These are phyloP conservation scores for Cladosporium austrohemisphaericum DNA, from an alignment of 2,329 filamentous ascomycete genomes.

Conservation along the genomic window DNA sequence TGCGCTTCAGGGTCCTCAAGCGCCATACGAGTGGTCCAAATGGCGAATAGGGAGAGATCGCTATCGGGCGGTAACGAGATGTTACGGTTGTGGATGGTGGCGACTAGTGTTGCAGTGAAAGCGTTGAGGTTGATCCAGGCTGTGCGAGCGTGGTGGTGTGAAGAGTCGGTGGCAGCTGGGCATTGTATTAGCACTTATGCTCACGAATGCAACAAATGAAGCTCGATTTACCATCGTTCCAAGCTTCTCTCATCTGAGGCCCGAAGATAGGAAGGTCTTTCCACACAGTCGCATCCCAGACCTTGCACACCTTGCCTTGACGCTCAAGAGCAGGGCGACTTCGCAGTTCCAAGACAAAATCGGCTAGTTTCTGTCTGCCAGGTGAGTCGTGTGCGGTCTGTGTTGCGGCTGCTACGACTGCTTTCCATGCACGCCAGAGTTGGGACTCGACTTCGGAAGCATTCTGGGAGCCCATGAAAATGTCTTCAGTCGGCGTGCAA, in stretches of 20 bases:
- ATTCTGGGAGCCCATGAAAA: conserved; percentile 17
- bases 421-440: conserved; percentile 22
- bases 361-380: conserved; percentile 20
- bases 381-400: conserved; percentile 22
- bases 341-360: conserved; percentile 22
- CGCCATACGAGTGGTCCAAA: conserved; percentile 31
- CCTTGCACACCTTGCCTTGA: conserved; percentile 19
- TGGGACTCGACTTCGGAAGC: conserved; percentile 22
- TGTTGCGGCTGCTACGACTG: conserved; percentile 23
- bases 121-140: conserved; percentile 32
- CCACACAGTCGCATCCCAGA: conserved; percentile 28
- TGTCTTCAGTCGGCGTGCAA: conserved; percentile 23
- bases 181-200: not conserved
- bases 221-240: conserved; percentile 29
- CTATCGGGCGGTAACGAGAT: conserved; percentile 16
- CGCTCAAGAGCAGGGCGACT: conserved; percentile 19
- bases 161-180: conserved; percentile 23
- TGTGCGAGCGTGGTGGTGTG: conserved; percentile 19
- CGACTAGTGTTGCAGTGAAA: conserved; percentile 26
- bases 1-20: conserved; percentile 22
- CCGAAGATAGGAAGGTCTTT: conserved; percentile 30
- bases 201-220: too few species aligned
- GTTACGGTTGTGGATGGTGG: conserved; percentile 20
- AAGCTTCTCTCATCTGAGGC: conserved; percentile 29
- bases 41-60: conserved; percentile 29